Conservation (phyloP, 2,329 filamentous ascomycete genomes). For the Penicillium fuscoglaucum region DNA sequence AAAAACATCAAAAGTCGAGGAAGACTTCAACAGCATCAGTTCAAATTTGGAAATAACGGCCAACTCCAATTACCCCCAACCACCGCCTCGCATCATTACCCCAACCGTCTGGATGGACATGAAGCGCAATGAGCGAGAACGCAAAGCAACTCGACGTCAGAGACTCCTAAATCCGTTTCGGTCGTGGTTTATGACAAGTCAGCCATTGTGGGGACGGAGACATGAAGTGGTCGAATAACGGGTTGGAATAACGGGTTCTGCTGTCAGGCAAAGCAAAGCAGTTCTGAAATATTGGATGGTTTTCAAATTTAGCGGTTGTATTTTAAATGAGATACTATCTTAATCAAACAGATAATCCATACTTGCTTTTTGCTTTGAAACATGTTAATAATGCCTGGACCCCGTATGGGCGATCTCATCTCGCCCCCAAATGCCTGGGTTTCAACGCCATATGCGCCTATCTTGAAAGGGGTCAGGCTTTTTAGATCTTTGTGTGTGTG, state of each 20-base stretch:
- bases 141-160: conserved; percentile 4
- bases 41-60: background rate
- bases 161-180: conserved; percentile 1
- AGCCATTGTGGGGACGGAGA: background rate
- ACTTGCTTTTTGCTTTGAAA: conserved; percentile 7
- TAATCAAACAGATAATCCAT: background rate
- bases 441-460: background rate
- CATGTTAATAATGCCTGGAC: background rate
- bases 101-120: conserved; percentile 9
- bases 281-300: background rate
- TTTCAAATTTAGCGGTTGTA: background rate
- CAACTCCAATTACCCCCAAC: background rate
- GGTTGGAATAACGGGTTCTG: background rate
- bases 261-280: background rate
- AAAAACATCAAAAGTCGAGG: background rate
- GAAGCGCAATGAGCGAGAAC: background rate
- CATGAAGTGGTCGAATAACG: conserved; percentile 1
- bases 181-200: conserved; percentile 4
- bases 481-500: background rate
- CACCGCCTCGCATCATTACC: conserved; percentile 8
- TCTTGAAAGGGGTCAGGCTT: background rate
- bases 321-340: background rate
- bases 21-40: background rate
- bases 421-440: background rate
- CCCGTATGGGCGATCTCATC: background rate